A percentile compares a stretch with the other conserved stretches of the same genome.
Conservation (phyloP, 1,139 yeast genomes). For the Candida sp. region DNA sequence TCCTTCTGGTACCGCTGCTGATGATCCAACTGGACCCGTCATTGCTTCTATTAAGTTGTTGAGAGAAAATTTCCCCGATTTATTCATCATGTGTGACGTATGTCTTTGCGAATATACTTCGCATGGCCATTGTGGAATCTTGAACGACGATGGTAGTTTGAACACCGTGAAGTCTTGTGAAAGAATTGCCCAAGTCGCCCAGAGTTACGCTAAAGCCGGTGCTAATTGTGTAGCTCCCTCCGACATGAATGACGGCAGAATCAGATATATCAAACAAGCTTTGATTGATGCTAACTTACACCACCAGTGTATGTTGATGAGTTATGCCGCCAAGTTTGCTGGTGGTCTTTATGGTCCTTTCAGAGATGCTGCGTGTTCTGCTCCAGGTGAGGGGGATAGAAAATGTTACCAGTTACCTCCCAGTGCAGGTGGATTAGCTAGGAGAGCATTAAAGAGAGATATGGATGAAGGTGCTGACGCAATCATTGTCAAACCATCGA, state of each 20-base stretch:
- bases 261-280: conserved; percentile 83
- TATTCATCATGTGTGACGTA: conserved; percentile 90
- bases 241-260: conserved; percentile 97
- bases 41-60: conserved; percentile 71
- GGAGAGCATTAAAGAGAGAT: conserved; percentile 86
- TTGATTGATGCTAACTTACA: conserved; percentile 82
- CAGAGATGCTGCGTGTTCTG: conserved; percentile 94
- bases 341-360: conserved; percentile 96
- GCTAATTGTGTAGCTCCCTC: conserved; percentile 97
- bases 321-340: conserved; percentile 91
- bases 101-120: conserved; percentile 95
- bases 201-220: conserved; percentile 93
- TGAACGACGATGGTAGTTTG: conserved; percentile 81
- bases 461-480: conserved; percentile 95
- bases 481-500: conserved; percentile 93
- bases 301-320: conserved; percentile 85
- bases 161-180: conserved; percentile 73
- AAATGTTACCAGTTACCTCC: conserved; percentile 92
- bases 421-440: conserved; percentile 90
- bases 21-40: conserved; percentile 96
- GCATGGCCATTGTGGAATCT: conserved; percentile 96
- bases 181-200: conserved; percentile 93
- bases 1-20: conserved; percentile 83
- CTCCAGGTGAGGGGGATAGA: conserved; percentile 90
- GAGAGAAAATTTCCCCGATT: conserved; percentile 65